Conservation (phyloP, 495 filamentous ascomycete species). For the Penicillium malachiteum region DNA sequence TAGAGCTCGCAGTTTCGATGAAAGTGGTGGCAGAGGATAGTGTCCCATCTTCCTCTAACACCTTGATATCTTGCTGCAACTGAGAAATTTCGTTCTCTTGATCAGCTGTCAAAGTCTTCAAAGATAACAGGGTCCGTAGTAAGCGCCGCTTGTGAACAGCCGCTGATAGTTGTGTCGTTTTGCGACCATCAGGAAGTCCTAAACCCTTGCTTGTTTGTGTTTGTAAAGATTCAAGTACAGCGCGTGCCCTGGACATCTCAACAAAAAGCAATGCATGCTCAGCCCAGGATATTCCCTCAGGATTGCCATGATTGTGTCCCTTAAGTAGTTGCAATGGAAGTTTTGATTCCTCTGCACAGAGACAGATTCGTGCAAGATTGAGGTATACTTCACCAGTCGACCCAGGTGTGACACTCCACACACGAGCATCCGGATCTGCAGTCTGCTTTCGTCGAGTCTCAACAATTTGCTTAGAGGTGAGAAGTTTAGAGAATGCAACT, state of each 20-base stretch:
- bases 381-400: slow-evolving; percentile 18
- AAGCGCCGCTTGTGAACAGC: slow-evolving; percentile 24
- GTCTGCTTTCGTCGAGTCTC: slow-evolving; percentile 19
- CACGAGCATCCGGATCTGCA: slow-evolving; percentile 19
- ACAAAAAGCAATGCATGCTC: slow-evolving; percentile 29
- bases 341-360: background rate
- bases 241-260: slow-evolving; percentile 22
- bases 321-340: slow-evolving; percentile 6
- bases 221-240: slow-evolving; percentile 23
- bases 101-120: slow-evolving; percentile 11
- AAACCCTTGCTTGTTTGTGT: slow-evolving; percentile 1
- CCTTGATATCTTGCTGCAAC: slow-evolving; percentile 16
- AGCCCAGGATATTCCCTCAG: slow-evolving; percentile 17
- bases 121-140: slow-evolving; percentile 15
- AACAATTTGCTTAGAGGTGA: slow-evolving; percentile 16
- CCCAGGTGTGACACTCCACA: slow-evolving; percentile 7
- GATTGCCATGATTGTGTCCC: slow-evolving; percentile 19
- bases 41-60: slow-evolving; percentile 15
- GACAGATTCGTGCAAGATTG: slow-evolving; percentile 19
- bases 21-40: slow-evolving; percentile 23
- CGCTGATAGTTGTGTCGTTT: slow-evolving; percentile 14
- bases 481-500: slow-evolving; percentile 16
- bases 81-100: slow-evolving; percentile 21
- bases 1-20: slow-evolving; percentile 23
- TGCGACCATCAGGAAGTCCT: background rate